Conservation (phyloP, 2,329 filamentous ascomycete genomes). For the Rhynchosporium graminicola region DNA sequence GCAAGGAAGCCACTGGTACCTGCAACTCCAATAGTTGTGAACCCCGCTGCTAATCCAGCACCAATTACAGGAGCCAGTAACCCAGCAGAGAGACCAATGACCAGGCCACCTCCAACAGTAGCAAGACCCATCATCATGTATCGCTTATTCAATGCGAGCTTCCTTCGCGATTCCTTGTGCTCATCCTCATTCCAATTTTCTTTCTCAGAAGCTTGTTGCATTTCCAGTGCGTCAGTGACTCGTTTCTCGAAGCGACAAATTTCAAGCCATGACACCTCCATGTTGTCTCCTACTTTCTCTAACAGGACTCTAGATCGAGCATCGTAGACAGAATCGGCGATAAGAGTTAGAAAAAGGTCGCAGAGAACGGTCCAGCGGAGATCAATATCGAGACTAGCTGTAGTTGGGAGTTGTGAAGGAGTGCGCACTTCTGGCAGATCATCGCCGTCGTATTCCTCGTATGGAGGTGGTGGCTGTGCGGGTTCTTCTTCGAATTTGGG, state of each 20-base stretch:
- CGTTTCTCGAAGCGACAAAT: conserved; percentile 97
- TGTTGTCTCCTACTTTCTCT: conserved; percentile 76
- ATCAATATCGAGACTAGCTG: conserved; percentile 89
- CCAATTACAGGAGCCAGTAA: conserved; percentile 92
- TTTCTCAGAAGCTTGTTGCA: conserved; percentile 92
- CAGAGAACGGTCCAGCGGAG: conserved; percentile 96
- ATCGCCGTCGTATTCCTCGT: conserved; percentile 64
- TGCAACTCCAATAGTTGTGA: conserved; percentile 90
- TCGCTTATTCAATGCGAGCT: conserved; percentile 76
- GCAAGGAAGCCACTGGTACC: conserved; percentile 88
- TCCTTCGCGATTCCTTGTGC: conserved; percentile 84
- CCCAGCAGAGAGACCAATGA: conserved; percentile 93
- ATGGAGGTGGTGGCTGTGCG: conserved; percentile 58
- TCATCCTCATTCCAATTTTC: conserved; percentile 98
- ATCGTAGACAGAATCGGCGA: conserved; percentile 94
- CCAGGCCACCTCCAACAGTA: conserved; percentile 89
- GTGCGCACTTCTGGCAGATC: conserved; percentile 78
- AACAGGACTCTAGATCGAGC: conserved; percentile 81
- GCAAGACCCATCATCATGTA: conserved; percentile 96
- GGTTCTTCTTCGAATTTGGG: conserved; percentile 46
- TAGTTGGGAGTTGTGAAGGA: conserved; percentile 78
- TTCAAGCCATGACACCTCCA: conserved; percentile 86
- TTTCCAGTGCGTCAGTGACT: conserved; percentile 93
- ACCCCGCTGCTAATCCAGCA: conserved; percentile 87
- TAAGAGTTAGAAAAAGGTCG: conserved; percentile 91